These are phyloP conservation scores for Alternaria arborescens DNA, from an alignment of 2,329 filamentous ascomycete species.

Conservation along the genomic window DNA sequence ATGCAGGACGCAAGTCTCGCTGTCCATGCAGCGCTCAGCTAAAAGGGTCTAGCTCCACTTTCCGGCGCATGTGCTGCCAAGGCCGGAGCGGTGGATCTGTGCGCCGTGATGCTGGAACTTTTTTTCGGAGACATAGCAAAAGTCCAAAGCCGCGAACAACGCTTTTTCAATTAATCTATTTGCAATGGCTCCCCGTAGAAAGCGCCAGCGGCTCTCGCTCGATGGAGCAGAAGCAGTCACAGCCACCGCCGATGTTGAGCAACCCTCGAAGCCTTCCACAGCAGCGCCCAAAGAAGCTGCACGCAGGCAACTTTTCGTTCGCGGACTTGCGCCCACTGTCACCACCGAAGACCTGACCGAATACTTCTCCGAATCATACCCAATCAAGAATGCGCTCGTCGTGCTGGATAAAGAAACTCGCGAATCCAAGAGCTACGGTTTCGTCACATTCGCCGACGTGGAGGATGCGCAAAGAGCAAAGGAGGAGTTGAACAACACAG, in stretches of 20 bases:
- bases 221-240: constrained; percentile 47
- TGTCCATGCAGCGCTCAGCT: neutral
- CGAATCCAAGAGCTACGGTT: constrained; percentile 89
- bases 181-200: constrained; percentile 52
- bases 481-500: constrained; percentile 79
- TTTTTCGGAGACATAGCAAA: constrained; percentile 16
- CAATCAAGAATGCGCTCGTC: constrained; percentile 94
- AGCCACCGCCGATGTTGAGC: constrained; percentile 34
- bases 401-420: constrained; percentile 88
- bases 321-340: constrained; percentile 78
- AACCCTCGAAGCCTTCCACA: constrained; percentile 21
- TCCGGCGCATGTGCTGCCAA: constrained; percentile 15
- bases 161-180: neutral
- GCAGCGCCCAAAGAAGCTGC: constrained; percentile 40
- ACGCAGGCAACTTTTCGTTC: constrained; percentile 78
- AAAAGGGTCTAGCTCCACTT: constrained; percentile 10
- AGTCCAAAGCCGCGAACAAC: constrained; percentile 5
- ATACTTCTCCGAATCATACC: constrained; percentile 92
- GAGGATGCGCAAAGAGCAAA: constrained; percentile 87
- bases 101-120: constrained; percentile 22
- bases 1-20: neutral
- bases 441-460: constrained; percentile 94
- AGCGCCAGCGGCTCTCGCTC: constrained; percentile 53
- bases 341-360: constrained; percentile 85
- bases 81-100: constrained; percentile 17